phyloP scores from a whole-genome alignment of 2,329 filamentous ascomycete species.

The Neofusicoccum laricinum region DNA sequence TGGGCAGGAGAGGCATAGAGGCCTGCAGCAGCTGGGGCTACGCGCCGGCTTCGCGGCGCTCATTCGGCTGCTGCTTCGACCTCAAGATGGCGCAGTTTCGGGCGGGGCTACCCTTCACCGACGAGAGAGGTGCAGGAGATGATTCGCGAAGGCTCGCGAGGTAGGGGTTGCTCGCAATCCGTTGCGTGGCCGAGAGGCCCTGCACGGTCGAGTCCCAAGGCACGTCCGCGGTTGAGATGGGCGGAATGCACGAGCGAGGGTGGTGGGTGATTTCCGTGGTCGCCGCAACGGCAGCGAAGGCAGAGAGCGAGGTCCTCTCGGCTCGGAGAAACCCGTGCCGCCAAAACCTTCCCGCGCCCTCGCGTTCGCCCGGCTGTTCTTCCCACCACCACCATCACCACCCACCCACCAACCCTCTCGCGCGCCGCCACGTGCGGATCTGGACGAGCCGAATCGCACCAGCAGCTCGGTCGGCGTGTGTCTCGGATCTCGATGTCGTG shows the following conservation, averaged over 20 bases:
- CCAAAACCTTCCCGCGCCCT: background rate
- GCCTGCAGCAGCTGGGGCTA: too few species aligned
- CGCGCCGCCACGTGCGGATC: background rate
- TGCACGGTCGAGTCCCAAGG: background rate
- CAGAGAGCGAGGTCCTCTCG: background rate
- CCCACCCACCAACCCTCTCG: background rate
- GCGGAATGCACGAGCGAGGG: background rate
- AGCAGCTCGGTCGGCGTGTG: too few species aligned
- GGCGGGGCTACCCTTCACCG: too few species aligned
- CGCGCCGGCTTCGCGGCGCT: too few species aligned
- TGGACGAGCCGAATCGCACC: too few species aligned
- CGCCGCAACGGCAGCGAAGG: background rate
- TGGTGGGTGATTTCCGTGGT: background rate
- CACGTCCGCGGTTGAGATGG: background rate
- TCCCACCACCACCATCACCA: conserved; percentile 1
- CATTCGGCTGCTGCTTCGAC: too few species aligned
- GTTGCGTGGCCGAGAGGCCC: too few species aligned
- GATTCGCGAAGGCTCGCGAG: too few species aligned
- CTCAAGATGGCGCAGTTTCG: too few species aligned
- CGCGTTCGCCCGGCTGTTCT: background rate
- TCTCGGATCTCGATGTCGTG: background rate
- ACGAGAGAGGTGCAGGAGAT: too few species aligned
- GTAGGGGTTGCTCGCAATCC: too few species aligned
- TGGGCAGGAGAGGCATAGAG: too few species aligned
- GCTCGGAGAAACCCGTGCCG: background rate